phyloP scores from a whole-genome alignment of 345 rosid genomes.

The Brassica carinata region DNA sequence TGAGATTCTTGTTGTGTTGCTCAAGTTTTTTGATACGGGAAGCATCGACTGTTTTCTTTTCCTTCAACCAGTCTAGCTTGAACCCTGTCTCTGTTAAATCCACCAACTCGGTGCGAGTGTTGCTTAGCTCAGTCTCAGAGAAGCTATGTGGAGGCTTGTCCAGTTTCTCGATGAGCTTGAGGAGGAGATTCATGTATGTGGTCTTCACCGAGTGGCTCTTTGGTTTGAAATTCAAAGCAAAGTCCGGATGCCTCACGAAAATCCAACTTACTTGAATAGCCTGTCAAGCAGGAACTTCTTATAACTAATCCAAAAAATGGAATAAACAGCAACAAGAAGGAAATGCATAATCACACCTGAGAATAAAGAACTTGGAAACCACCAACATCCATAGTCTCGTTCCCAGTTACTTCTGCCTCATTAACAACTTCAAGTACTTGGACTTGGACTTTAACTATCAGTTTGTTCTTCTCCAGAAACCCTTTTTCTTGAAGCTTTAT shows the following conservation, averaged over 20 bases:
- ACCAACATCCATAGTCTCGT: background rate
- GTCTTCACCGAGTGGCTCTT: constrained; percentile 17
- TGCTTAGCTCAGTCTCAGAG: background rate
- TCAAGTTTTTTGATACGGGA: background rate
- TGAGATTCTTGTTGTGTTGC: background rate
- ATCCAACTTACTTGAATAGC: background rate
- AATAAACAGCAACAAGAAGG: background rate
- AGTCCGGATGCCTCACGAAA: background rate
- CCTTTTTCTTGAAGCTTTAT: constrained; percentile 1
- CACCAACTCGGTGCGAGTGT: background rate
- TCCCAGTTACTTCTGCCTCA: background rate
- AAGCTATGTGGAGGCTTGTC: background rate
- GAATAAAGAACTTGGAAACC: background rate
- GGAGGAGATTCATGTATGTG: constrained; percentile 9
- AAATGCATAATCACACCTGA: background rate
- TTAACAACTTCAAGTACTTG: constrained; percentile 19
- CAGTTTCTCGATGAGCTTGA: background rate
- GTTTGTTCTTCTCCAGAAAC: background rate
- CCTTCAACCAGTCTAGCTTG: constrained; percentile 3
- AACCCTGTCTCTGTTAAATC: constrained; percentile 1
- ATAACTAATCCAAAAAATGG: background rate
- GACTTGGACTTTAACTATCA: background rate
- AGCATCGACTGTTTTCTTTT: background rate
- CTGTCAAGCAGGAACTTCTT: background rate
- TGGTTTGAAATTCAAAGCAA: background rate